Evolutionary conservation across 1,284 basidiomycete species (phyloP), one percentile per base, ranked within the genome.

Genomic region (Ceratobasidium sp.): DNA sequence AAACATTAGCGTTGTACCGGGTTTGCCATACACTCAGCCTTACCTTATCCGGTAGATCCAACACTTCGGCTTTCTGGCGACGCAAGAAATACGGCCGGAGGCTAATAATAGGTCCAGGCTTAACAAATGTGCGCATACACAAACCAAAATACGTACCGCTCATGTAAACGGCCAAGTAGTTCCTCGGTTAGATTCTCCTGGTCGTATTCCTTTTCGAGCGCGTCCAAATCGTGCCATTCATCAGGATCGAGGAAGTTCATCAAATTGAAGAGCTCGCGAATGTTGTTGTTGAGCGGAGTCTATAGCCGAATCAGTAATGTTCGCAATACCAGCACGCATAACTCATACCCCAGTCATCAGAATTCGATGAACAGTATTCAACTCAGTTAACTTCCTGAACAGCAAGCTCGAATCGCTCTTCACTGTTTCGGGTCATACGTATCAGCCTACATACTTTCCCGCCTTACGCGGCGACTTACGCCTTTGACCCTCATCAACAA

Each of bases 211-310:
- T 84, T 70, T 75, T 90, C 89, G 4, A 96, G 83, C 3, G 80
- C 83, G 75, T 88, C 86, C 21, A 96, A 81, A 78, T 96, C 86
- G 14, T 82, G 81, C 92, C 92, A 96, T 70, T 89, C 83, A 1
- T 82, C 78, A 0, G 89, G 87, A 79, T 96, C 93, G 16, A 97
- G 86, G 82, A 96, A 97, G 79, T 94, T 93, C 87, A 98, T 94
- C 51, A 98, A 84, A 79, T 95, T 97, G 84, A 97, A 95, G 25
- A 96, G 81, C 81, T 99, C 96, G 66, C 93, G 87, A 44, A 98
- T 90, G 78, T 97, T 98, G 82, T 98, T 98, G 80, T 99, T 98
- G 66, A 99, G 81, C 1, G 96, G 96, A 0, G 97, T 98, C 86
- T 95, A 78, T 23, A 54, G 25, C 3, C 28, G 12, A 14, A 6